phyloP scores from a whole-genome alignment of 495 filamentous ascomycete species.

The Xylaria venustula region DNA sequence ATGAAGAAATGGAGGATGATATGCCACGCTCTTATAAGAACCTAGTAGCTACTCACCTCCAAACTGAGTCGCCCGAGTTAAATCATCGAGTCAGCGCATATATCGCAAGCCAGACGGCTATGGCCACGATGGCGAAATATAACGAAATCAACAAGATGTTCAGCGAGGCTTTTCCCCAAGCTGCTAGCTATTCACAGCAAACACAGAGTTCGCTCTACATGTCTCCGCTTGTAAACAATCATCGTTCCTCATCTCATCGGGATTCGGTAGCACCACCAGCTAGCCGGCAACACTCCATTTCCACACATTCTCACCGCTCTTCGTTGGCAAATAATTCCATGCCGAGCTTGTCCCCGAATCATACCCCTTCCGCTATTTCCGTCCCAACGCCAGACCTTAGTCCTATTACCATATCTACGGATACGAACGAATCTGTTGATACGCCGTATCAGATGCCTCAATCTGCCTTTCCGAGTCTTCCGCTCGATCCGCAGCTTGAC shows the following conservation, averaged over 20 bases:
- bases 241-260: constrained; percentile 2
- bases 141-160: constrained; percentile 49
- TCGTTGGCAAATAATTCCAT: constrained; percentile 3
- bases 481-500: constrained; percentile 19
- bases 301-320: constrained; percentile 17
- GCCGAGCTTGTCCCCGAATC: constrained; percentile 8
- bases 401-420: constrained; percentile 21
- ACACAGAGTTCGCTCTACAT: constrained; percentile 20
- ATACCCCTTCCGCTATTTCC: constrained; percentile 1
- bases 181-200: constrained; percentile 26
- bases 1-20: constrained; percentile 89
- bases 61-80: constrained; percentile 53
- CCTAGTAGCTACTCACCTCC: constrained; percentile 54
- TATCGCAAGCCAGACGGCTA: constrained; percentile 56
- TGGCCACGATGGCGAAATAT: constrained; percentile 52
- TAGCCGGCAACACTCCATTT: constrained; percentile 17
- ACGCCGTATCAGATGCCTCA: constrained; percentile 21
- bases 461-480: constrained; percentile 14
- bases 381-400: constrained; percentile 27
- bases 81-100: constrained; percentile 59
- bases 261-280: constrained; percentile 13
- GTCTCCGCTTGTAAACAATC: constrained; percentile 15
- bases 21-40: constrained; percentile 51
- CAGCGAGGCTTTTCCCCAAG: constrained; percentile 40
- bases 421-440: constrained; percentile 13